Evolutionary conservation across 2,329 filamentous ascomycete genomes (phyloP), one percentile per base, ranked within the genome.

Genomic region (Xylariaceae sp.): DNA sequence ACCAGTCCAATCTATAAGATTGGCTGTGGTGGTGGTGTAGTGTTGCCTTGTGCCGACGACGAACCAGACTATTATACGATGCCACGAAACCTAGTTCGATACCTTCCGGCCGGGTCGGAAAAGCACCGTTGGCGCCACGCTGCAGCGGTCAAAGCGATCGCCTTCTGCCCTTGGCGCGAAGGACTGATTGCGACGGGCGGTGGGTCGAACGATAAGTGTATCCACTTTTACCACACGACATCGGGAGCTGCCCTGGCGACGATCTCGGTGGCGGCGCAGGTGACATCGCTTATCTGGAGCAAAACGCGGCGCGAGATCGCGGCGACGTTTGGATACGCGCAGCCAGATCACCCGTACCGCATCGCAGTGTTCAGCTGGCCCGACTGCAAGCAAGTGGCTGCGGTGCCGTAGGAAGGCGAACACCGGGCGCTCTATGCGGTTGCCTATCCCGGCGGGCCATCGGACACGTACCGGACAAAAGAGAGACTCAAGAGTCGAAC

Each of bases 361-460:
- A 90, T 99, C 64, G 94, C 92, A 1, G 88, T 97, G 7, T 99
- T 97, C 74, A 88, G 88, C 51, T 97, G 94, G 94, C 94, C 94
- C 0, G 88, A 89, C 57, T 97, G 94, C 74, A 84, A 85, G 64
- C 90, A 94, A 71, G 83, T 97, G 1, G 88, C 90, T 9, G 87
- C 88, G 13, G 88, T 97, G 58, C 89, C 92, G 0, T 97, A 86
- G 93, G 86, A 85, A 53, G 84, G 87, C 39, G 86, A 90, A 61
- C 84, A 89, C 71, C 82, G 91, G 44, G 93, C 92, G 8, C 75
- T 99, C 35, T 96, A 88, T 74, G 93, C 91, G n/a, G 87, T 97
- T 52, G 80, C 89, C 1, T 97, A 94, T 73, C 90, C 92, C 8
- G 83, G 75, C 45, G 73, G 73, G 0, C 74, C 75, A 2, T 64